A percentile compares a stretch with the other conserved stretches of the same genome.
Conservation (phyloP, 208 protist species). For the Angomonas deanei region DNA sequence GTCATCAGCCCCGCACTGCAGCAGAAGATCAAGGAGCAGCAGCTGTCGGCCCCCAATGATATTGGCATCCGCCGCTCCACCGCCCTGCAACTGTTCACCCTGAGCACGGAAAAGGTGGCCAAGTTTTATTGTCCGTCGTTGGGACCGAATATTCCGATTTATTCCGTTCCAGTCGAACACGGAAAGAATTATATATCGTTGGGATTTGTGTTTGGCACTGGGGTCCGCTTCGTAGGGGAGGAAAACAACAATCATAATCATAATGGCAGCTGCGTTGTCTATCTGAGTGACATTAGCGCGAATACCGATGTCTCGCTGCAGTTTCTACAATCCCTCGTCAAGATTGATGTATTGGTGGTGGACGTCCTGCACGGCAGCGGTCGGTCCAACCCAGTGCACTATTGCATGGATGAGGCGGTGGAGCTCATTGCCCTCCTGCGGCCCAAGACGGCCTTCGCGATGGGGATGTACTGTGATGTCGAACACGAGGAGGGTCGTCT, state of each 20-base stretch:
- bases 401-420: slow-evolving; percentile 59
- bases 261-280: slow-evolving; percentile 47
- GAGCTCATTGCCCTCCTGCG: slow-evolving; percentile 32
- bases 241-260: too few relatives aligned
- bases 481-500: slow-evolving; percentile 33
- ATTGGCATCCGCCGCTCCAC: slow-evolving; percentile 82
- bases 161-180: slow-evolving; percentile 76
- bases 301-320: slow-evolving; percentile 48
- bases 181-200: slow-evolving; percentile 67
- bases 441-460: slow-evolving; percentile 31
- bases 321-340: slow-evolving; percentile 70
- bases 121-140: background rate
- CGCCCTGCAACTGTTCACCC: slow-evolving; percentile 64
- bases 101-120: slow-evolving; percentile 29
- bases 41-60: slow-evolving; percentile 32
- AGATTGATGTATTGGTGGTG: slow-evolving; percentile 75
- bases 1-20: background rate
- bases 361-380: slow-evolving; percentile 55
- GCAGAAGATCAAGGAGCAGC: slow-evolving; percentile 11
- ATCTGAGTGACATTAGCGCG: slow-evolving; percentile 73
- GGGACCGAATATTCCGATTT: slow-evolving; percentile 14
- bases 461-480: slow-evolving; percentile 80
- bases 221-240: slow-evolving; percentile 34
- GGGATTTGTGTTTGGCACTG: slow-evolving; percentile 80
- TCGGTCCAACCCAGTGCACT: slow-evolving; percentile 38